Evolutionary conservation across 2,329 filamentous ascomycete species (phyloP).

Genomic region (Emergomyces africanus): DNA sequence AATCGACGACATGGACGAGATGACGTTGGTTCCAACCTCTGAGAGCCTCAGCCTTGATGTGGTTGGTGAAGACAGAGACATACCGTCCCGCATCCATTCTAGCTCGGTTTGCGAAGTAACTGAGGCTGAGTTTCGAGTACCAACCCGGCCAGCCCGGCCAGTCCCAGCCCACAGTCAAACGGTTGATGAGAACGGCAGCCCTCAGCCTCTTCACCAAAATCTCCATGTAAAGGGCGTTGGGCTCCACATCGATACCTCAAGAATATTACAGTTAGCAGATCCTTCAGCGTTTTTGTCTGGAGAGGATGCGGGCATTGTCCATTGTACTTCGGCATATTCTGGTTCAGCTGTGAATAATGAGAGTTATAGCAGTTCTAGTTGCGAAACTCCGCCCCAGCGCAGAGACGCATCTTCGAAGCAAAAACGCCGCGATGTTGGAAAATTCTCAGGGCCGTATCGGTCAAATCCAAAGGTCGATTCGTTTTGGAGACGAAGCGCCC

Average conservation of each 20-base stretch:
- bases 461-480: not conserved
- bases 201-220: slow-evolving; percentile 10
- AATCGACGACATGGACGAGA: not conserved
- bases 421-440: not conserved
- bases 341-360: not conserved
- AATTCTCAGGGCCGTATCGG: not conserved
- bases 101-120: slow-evolving; percentile 2
- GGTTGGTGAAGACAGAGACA: not conserved
- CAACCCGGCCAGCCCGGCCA: not conserved
- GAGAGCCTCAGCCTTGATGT: not conserved
- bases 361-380: not conserved
- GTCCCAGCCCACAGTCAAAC: slow-evolving; percentile 9
- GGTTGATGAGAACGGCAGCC: slow-evolving; percentile 28
- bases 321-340: not conserved
- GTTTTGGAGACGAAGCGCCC: not conserved
- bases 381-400: not conserved
- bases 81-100: not conserved
- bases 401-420: not conserved
- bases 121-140: not conserved
- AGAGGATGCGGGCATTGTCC: not conserved
- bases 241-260: not conserved
- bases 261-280: not conserved
- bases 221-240: not conserved
- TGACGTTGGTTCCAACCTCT: not conserved
- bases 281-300: not conserved